Evolutionary conservation across 371 early-diverging fungal species (phyloP).

Genomic region (Mucor circinelloides): DNA sequence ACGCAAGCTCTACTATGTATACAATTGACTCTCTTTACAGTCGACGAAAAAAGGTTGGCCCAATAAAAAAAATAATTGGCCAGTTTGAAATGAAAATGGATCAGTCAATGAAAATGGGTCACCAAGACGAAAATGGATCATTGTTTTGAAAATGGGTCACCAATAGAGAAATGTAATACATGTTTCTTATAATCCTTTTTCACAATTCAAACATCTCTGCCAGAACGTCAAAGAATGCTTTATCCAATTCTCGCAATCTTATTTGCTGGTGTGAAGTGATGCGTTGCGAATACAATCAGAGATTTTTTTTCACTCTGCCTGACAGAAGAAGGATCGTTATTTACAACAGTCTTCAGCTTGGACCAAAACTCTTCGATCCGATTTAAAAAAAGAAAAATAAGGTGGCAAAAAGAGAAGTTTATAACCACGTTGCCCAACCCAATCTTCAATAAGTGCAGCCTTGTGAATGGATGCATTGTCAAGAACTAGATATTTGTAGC

Average conservation of each 20-base stretch:
- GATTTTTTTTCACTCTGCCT: conserved; percentile 7
- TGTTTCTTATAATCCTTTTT: no score
- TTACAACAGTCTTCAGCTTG: conserved; percentile 23
- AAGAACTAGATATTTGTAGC: conserved; percentile 18
- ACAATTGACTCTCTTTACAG: no score
- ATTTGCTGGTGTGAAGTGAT: conserved; percentile 9
- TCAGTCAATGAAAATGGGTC: no score
- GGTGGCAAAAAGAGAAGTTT: conserved; percentile 18
- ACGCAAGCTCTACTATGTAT: no score
- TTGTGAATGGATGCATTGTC: conserved; percentile 20
- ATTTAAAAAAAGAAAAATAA: conserved; percentile 21
- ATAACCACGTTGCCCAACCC: conserved; percentile 12
- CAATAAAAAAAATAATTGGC: no score
- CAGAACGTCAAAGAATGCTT: no score
- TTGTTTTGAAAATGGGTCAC: no score
- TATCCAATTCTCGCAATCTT: no score
- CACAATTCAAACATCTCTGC: no score
- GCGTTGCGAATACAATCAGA: conserved; percentile 7
- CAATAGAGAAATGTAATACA: not conserved
- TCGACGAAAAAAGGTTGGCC: no score
- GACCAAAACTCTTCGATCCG: conserved; percentile 28
- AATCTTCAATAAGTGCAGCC: conserved; percentile 8
- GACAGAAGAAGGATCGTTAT: conserved; percentile 10
- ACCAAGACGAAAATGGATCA: no score
- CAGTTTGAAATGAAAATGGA: no score